Evolutionary conservation across 805 yeast species (phyloP).

Genomic region (Scheffersomyces lignosus): DNA sequence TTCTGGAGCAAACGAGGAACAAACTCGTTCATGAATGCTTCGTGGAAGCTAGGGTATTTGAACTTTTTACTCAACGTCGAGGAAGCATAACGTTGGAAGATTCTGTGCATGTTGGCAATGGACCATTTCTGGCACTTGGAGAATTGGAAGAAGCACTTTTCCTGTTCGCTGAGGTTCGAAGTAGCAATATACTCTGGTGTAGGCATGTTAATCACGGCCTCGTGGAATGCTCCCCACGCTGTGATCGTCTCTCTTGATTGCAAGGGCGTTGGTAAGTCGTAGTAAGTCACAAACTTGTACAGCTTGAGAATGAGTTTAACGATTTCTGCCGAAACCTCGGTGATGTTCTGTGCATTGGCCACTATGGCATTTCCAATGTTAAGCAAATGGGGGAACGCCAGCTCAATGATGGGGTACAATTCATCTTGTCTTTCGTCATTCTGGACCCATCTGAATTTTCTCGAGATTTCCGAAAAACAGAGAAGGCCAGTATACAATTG

Average conservation of each 20-base stretch:
- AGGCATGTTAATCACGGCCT: constrained; percentile 58
- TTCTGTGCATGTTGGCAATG: constrained; percentile 68
- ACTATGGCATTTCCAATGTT: constrained; percentile 59
- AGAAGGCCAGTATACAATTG: constrained; percentile 64
- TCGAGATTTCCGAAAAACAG: constrained; percentile 66
- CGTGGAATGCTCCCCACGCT: constrained; percentile 79
- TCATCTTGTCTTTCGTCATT: constrained; percentile 41
- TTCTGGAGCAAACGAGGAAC: constrained; percentile 72
- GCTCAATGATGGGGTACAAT: constrained; percentile 47
- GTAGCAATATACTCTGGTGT: constrained; percentile 55
- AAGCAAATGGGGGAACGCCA: constrained; percentile 66
- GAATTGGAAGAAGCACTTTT: constrained; percentile 63
- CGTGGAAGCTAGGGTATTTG: constrained; percentile 61
- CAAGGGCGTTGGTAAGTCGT: constrained; percentile 66
- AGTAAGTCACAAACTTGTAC: constrained; percentile 73
- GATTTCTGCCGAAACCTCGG: constrained; percentile 61
- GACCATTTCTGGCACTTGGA: constrained; percentile 78
- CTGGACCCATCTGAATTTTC: constrained; percentile 69
- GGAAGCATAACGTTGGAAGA: constrained; percentile 72
- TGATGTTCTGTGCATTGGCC: constrained; percentile 23
- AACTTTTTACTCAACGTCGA: constrained; percentile 44
- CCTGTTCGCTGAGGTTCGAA: constrained; percentile 54
- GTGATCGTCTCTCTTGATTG: constrained; percentile 50
- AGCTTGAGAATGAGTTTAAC: constrained; percentile 70
- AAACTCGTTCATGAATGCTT: constrained; percentile 53